Evolutionary conservation across 225 moss, liverwort and hornwort genomes (phyloP).

Genomic region (Bryum argenteum): DNA sequence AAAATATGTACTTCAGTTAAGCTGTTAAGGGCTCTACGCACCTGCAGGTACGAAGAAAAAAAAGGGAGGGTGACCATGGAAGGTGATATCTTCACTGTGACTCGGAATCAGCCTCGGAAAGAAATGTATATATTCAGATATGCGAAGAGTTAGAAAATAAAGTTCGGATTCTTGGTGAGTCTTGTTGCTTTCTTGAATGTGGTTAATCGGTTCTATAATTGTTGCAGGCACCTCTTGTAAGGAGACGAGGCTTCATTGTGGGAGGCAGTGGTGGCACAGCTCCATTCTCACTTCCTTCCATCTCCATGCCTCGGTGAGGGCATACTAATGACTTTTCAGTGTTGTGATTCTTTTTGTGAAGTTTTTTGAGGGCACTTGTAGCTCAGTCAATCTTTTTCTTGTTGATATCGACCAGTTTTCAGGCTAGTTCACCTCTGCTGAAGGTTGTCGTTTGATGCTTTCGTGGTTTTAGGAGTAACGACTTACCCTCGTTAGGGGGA

Average conservation of each 20-base stretch:
- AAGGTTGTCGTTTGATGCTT: no score
- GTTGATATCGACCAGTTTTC: neutral
- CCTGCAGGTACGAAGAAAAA: no score
- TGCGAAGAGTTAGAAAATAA: no score
- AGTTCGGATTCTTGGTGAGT: no score
- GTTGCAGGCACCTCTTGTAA: constrained; percentile 65
- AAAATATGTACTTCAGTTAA: no score
- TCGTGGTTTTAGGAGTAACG: constrained; percentile 40
- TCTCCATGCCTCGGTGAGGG: constrained; percentile 57
- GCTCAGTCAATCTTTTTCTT: neutral
- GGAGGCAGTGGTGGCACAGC: constrained; percentile 73
- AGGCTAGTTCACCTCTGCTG: constrained; percentile 7
- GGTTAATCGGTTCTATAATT: neutral
- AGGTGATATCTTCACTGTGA: no score
- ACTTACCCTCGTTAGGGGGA: constrained; percentile 40
- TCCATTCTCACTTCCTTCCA: constrained; percentile 69
- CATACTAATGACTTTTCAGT: neutral
- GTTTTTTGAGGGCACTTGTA: neutral
- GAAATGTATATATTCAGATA: no score
- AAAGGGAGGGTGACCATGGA: no score
- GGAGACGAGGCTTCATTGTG: constrained; percentile 88
- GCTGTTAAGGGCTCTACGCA: no score
- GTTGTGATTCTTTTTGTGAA: constrained; percentile 4
- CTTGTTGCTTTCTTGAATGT: neutral
- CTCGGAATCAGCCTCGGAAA: no score